Evolutionary conservation across 352 stramenopile genomes (phyloP), one percentile per base, ranked within the genome.

Genomic region (Phytophthora vignae): DNA sequence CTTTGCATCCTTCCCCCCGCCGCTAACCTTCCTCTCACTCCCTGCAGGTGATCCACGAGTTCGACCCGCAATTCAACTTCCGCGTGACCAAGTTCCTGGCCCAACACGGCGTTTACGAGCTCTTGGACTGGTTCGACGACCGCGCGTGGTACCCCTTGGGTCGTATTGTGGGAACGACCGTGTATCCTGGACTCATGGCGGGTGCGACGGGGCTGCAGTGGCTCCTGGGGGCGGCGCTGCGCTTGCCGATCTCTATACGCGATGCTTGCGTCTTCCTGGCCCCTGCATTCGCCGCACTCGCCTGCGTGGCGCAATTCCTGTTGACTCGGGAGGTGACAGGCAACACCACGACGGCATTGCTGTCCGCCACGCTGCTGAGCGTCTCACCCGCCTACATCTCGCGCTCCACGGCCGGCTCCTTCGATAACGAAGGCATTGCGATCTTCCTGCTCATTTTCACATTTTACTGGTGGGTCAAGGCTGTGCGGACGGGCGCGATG

Each of bases 81-180:
- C 93, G 98, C 63, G 98, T 98, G 25, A 99, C 98, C 55, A 98
- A 99, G 83, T 97, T 98, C 55, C 83, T 99, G 14, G 82, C 86
- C 42, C 84, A 96, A 31, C 74, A 98, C 58, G 98, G 98, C 31
- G 82, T 88, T 33, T 85, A 96, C 46, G 94, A 96, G 56, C 98
- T 99, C 69, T 88, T 98, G 59, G 87, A 98, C 64, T 99, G 98
- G 98, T 99, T 99, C 69, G 98, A 99, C 78, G 94, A 99, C 81
- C 96, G 89, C 76, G 82, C 89, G 15, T 99, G 96, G 96, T 98
- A 98, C 65, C 96, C 96, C 33, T 82, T 99, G 19, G 96, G 96
- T 2, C 90, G 96, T 27, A 90, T 90, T 40, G 91, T 99, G 11
- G 96, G 96, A 14, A 94, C 85, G 4, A 99, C 96, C 4, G 82